Conservation (phyloP, 192 early-diverging fungal species). For the Coemansia sp. region DNA sequence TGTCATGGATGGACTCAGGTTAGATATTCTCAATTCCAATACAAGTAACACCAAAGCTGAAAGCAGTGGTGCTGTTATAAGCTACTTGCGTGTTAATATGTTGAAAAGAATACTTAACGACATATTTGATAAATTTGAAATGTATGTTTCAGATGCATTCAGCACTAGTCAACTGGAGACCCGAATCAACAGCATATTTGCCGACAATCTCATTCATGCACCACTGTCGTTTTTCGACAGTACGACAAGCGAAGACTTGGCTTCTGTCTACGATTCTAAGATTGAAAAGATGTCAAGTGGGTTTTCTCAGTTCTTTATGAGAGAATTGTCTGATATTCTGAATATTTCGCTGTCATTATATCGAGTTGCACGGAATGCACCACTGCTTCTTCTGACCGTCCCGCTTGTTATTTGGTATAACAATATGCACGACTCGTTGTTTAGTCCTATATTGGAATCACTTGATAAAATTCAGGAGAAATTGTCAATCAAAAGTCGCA, state of each 20-base stretch:
- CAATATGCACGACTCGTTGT: background rate
- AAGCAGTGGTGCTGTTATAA: slow-evolving; percentile 13
- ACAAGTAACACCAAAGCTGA: background rate
- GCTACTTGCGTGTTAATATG: slow-evolving; percentile 28
- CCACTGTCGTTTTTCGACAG: slow-evolving; percentile 42
- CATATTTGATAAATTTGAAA: background rate
- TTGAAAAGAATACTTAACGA: slow-evolving; percentile 4
- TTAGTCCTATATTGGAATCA: slow-evolving; percentile 5
- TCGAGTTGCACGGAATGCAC: slow-evolving; percentile 14
- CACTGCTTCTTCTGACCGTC: slow-evolving; percentile 17
- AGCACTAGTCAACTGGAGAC: slow-evolving; percentile 8
- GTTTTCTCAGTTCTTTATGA: slow-evolving; percentile 17
- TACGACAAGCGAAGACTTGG: slow-evolving; percentile 18
- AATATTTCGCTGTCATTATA: slow-evolving; percentile 19
- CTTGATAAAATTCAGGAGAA: slow-evolving; percentile 11
- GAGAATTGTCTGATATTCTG: slow-evolving; percentile 7
- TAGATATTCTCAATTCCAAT: slow-evolving; percentile 8
- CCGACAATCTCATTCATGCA: slow-evolving; percentile 24
- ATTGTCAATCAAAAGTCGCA: background rate
- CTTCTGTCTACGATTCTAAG: slow-evolving; percentile 9
- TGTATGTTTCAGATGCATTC: background rate
- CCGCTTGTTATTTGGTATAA: slow-evolving; percentile 18
- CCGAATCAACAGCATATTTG: slow-evolving; percentile 19
- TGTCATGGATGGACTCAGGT: slow-evolving; percentile 20
- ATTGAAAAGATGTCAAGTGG: background rate